Conservation (phyloP, 179 eudicot species). For the Camellia oleifera region DNA sequence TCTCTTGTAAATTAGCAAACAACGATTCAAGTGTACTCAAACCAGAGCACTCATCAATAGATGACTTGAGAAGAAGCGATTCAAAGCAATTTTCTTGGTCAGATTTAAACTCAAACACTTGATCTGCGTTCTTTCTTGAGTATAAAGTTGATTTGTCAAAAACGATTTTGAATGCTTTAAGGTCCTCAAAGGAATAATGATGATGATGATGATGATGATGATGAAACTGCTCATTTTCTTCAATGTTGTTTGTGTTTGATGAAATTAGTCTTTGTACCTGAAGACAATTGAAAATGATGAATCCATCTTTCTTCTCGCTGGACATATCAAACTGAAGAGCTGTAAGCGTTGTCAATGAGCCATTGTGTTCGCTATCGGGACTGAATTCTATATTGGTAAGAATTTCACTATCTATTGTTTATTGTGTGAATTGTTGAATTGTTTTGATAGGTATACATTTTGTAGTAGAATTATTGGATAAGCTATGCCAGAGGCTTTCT, state of each 20-base stretch:
- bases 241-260: background rate
- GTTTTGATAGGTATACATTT: too few species aligned
- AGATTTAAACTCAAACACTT: background rate
- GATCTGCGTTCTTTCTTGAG: conserved; percentile 20
- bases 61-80: background rate
- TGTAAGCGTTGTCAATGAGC: too few species aligned
- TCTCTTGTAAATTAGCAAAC: conserved; percentile 6
- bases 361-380: too few species aligned
- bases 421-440: too few species aligned
- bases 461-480: too few species aligned
- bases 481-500: too few species aligned
- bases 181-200: conserved; percentile 24
- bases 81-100: conserved; percentile 7
- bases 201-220: background rate
- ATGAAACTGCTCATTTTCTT: conserved; percentile 10
- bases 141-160: conserved; percentile 30
- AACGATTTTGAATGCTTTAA: conserved; percentile 42
- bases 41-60: background rate
- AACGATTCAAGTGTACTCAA: background rate
- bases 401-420: too few species aligned
- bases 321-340: too few species aligned
- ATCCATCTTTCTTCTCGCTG: too few species aligned
- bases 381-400: too few species aligned
- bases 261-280: background rate
- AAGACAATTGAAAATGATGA: too few species aligned